Base-by-base conservation (phyloP, 2,329 filamentous ascomycete species). In the Zymoseptoria passerinii region DNA sequence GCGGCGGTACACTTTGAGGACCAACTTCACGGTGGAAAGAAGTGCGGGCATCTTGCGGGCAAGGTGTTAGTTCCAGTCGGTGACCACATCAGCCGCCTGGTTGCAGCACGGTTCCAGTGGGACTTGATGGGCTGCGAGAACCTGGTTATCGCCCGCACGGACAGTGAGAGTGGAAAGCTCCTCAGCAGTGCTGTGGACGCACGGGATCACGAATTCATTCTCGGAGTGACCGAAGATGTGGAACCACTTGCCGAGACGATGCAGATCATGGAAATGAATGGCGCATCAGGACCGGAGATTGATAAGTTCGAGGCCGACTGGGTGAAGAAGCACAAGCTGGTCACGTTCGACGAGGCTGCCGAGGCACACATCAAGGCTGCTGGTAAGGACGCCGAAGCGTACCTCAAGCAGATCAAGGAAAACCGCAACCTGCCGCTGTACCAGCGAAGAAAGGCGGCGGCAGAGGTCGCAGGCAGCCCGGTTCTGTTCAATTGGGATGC, bases 1-100 rank as follows among this genome's bases (percentile, higher is more conserved):
- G 94, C 94, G 0, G 94, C 88, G 8, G 94, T 99, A 1, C 94
- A 99, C 74, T 96, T 99, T 62, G 94, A 99, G 75, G 94, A 99
- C 71, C 94, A 99, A 76, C 83, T 97, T 52, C 94, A 97, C 71
- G 94, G 94, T 50, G 94, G 94, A 61, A 99, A 99, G 80, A 99
- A 97, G 77, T 99, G 94, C 71, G 94, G 94, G 16, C 94, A 99
- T 76, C 78, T 97, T 61, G 94, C 94, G 0, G 94, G 94, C 66
- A 99, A 97, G 74, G 94, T 97, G 1, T 80, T 99, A 8, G 94
- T 97, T 2, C 92, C 94, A 0, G 85, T 92, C 0, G 89, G 91
- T 61, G 94, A 97, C 73, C 94, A 99, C 77, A 95, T 97, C 79
- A 96, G 96, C 77, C 87, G 94, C 28, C 84, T 99, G 4, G 86